phyloP scores from a whole-genome alignment of 768 basidiomycete species.

The Crucibulum laeve region DNA sequence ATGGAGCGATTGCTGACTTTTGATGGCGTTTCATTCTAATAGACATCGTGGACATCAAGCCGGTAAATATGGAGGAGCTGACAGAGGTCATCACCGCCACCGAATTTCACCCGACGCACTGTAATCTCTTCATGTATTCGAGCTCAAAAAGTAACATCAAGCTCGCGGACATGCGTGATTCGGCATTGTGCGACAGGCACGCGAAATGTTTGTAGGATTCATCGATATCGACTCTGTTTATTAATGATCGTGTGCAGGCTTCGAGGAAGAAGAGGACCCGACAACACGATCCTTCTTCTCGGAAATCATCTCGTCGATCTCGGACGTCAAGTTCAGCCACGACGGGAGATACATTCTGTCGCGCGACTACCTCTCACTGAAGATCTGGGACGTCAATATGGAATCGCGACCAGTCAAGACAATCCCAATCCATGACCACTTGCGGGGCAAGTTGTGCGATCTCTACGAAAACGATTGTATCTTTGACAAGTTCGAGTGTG shows the following conservation, averaged over 20 bases:
- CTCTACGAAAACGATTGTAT: slow-evolving; percentile 99
- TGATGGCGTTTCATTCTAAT: slow-evolving; percentile 7
- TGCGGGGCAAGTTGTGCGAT: slow-evolving; percentile 96
- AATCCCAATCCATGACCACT: slow-evolving; percentile 97
- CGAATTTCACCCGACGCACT: slow-evolving; percentile 96
- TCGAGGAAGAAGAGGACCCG: slow-evolving; percentile 98
- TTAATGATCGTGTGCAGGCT: slow-evolving; percentile 51
- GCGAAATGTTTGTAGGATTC: slow-evolving; percentile 76
- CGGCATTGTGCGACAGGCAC: slow-evolving; percentile 92
- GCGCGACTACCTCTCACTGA: slow-evolving; percentile 94
- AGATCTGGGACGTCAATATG: slow-evolving; percentile 99
- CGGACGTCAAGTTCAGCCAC: slow-evolving; percentile 98
- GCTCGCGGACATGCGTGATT: slow-evolving; percentile 98
- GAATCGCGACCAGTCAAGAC: slow-evolving; percentile 94
- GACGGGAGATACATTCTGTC: slow-evolving; percentile 97
- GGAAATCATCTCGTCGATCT: slow-evolving; percentile 99
- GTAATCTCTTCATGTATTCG: slow-evolving; percentile 99
- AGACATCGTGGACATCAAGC: slow-evolving; percentile 99
- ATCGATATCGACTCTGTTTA: slow-evolving; percentile 8
- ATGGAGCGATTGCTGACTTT: slow-evolving; percentile 6
- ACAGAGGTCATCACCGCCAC: slow-evolving; percentile 99
- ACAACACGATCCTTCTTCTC: slow-evolving; percentile 98
- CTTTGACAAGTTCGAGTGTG: slow-evolving; percentile 99
- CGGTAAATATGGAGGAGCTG: slow-evolving; percentile 98
- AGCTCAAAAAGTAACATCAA: slow-evolving; percentile 99